Base-by-base conservation (phyloP, 306 rosid genomes). In the Fagus crenata region DNA sequence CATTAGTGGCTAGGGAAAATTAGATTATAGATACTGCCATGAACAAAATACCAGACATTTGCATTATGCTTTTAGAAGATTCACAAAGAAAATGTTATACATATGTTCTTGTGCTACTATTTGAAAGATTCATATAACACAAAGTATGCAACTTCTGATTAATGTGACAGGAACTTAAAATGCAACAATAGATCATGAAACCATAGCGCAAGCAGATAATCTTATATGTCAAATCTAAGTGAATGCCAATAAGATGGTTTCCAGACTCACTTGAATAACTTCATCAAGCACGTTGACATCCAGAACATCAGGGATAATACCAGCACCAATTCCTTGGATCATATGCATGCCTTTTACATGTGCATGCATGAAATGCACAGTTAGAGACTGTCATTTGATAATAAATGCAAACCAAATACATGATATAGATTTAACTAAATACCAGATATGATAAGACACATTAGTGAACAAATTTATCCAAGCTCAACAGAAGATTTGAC, bases 301-400 rank as follows among this genome's bases (percentile, higher is more conserved):
- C 56, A 94, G 78, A 39, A 92, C 73, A 40, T 11, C 3, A 33
- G 93, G 90, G 68, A 92, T 56, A 12, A 92, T 1, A 37, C 94
- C 96, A 64, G 88, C 82, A 67, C 96, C 98, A 42, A 93, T 73
- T 77, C 98, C 97, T 83, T 86, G 94, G 69, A 92, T 94, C 76
- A 78, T 74, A 77, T 94, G 97, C 82, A 72, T 84, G 39, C 97
- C 98, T 92, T 39, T 54, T 65, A 85, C 31, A 75, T 40, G 67
- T 49, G 39, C 12, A 64, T 68, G 80, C 54, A 75, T 39, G 11
- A 4, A 77, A 78, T 2, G 76, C 40, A 46, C 22, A 59, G 59
- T 82, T 63, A 75, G 69, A 61, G 51, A 51, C 59, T 6, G n/a
- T 41, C 41, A 42, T 41, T 67, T 28, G 7, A 28, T 31, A 31